Evolutionary conservation across 1,284 basidiomycete genomes (phyloP), one percentile per base, ranked within the genome.

Genomic region (Ceratobasidium sp.): DNA sequence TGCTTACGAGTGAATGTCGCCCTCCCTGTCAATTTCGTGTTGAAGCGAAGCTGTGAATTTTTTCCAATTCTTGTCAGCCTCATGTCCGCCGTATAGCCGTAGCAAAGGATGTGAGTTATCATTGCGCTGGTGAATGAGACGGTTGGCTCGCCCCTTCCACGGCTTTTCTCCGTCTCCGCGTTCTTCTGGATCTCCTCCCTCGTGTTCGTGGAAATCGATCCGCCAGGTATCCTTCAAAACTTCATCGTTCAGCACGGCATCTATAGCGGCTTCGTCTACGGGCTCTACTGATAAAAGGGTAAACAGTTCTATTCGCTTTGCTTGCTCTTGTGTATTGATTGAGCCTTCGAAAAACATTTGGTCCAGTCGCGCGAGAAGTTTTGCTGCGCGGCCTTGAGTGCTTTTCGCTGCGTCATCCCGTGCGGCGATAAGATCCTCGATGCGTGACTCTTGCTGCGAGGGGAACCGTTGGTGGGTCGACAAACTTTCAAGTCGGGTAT

Each of bases 281-380:
- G 50, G 20, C 38, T 7, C 46, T 44, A 17, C 40, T 38, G 66
- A 3, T 46, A 68, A 17, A 23, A 52, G 17, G 20, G 20, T n/a
- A n/a, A 42, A 68, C 23, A 68, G 48, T 26, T 54, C 46, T 20
- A 15, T 13, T 54, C 66, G 20, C 4, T 23, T 12, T 4, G 6
- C 28, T 28, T 26, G 6, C 38, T 50, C 48, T 40, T 50, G 7
- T 9, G 7, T 38, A 23, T 54, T 68, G 48, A 68, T 68, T 3
- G 66, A 68, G 48, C 66, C 66, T 38, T 68, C 66, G 48, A 28
- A 54, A 33, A 48, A 68, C 66, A 68, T 68, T n/a, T 68, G 66
- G 23, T 68, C 66, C 44, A 68, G 26, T 7, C 66, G 44, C 12
- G 66, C 66, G 26, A 68, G 66, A 28, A 54, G 26, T 40, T 33